These are phyloP conservation scores for Pulveroboletus sp. DNA, from an alignment of 768 basidiomycete genomes.

Conservation along the genomic window DNA sequence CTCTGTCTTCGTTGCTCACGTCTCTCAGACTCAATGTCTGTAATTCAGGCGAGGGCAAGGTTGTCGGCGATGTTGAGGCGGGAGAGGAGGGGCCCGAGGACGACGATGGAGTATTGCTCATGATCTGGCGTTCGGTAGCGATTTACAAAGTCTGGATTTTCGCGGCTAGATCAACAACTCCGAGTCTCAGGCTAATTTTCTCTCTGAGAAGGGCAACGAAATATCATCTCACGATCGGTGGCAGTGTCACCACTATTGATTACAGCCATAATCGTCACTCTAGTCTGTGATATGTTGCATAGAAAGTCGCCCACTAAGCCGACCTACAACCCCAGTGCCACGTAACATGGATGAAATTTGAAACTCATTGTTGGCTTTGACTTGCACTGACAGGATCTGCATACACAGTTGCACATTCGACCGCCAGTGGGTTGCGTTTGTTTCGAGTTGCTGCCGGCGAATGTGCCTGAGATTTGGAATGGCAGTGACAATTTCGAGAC, in stretches of 20 bases:
- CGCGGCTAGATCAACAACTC: neutral
- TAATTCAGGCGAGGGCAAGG: slow-evolving; percentile 57
- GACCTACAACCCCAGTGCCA: too few species aligned
- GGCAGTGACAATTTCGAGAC: neutral
- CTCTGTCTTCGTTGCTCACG: slow-evolving; percentile 68
- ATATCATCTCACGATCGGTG: slow-evolving; percentile 30
- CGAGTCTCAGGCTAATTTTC: slow-evolving; percentile 3
- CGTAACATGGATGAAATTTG: neutral
- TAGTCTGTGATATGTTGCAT: too few species aligned
- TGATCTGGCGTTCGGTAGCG: slow-evolving; percentile 9
- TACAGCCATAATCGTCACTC: too few species aligned
- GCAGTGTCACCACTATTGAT: slow-evolving; percentile 15
- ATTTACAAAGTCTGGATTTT: neutral
- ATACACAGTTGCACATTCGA: neutral
- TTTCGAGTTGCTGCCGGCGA: neutral
- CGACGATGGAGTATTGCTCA: slow-evolving; percentile 23
- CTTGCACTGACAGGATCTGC: slow-evolving; percentile 1
- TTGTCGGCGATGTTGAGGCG: slow-evolving; percentile 51
- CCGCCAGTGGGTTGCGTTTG: too few species aligned
- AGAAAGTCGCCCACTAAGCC: too few species aligned
- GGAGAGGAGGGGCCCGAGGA: slow-evolving; percentile 40
- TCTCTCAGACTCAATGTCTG: slow-evolving; percentile 48
- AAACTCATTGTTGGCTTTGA: slow-evolving; percentile 1
- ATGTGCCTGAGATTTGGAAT: slow-evolving; percentile 2
- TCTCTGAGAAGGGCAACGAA: slow-evolving; percentile 10